Percentiles rank a stretch among this genome's conserved stretches.
phyloP scores from a whole-genome alignment of 768 basidiomycete species.

The Cytidiella melzeri region DNA sequence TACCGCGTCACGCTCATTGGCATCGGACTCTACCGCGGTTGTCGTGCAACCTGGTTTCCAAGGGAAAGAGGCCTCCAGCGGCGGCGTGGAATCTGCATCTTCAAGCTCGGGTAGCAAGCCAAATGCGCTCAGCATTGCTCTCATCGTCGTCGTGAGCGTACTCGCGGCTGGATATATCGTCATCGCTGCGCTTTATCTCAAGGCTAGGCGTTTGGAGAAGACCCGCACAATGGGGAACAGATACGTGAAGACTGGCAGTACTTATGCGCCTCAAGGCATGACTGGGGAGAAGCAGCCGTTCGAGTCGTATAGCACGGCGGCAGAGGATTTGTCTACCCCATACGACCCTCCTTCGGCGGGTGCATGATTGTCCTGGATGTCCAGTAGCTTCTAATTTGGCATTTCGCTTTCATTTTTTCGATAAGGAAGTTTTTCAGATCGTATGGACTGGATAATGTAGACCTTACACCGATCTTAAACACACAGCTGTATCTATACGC shows the following conservation, averaged over 20 bases:
- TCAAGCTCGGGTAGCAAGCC: slow-evolving; percentile 7
- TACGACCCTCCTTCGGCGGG: slow-evolving; percentile 9
- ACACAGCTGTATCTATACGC: too few species aligned
- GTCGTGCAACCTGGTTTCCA: too few species aligned
- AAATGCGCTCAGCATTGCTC: slow-evolving; percentile 7
- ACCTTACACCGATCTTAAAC: too few species aligned
- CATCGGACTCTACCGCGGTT: too few species aligned
- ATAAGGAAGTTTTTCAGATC: too few species aligned
- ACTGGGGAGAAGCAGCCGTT: slow-evolving; percentile 12
- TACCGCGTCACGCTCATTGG: too few species aligned
- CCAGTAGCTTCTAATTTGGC: too few species aligned
- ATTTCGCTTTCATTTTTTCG: too few species aligned
- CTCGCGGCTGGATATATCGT: slow-evolving; percentile 8
- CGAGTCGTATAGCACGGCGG: background rate
- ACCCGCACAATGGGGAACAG: slow-evolving; percentile 2
- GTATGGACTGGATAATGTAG: too few species aligned
- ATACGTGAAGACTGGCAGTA: slow-evolving; percentile 10
- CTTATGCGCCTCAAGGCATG: slow-evolving; percentile 11
- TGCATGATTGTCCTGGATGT: slow-evolving; percentile 5
- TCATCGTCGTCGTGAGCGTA: slow-evolving; percentile 5
- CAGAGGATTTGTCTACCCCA: slow-evolving; percentile 5
- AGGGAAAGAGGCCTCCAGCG: too few species aligned
- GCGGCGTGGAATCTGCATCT: too few species aligned
- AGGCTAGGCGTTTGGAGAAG: slow-evolving; percentile 1
- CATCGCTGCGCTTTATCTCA: slow-evolving; percentile 1